Base-by-base conservation (phyloP, 1,284 basidiomycete genomes). In the Puccinia horiana region DNA sequence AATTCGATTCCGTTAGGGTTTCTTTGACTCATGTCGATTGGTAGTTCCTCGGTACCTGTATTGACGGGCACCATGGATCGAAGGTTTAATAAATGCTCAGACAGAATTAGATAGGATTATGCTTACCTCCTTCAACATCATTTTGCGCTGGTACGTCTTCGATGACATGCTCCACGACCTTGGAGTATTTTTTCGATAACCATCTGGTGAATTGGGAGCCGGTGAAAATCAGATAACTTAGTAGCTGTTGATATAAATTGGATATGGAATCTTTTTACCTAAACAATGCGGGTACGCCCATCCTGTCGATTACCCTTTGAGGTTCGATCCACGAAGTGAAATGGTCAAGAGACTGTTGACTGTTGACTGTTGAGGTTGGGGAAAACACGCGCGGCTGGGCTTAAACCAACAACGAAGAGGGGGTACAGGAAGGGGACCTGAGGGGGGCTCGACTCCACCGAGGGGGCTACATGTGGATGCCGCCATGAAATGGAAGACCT, bases 1-100 rank as follows among this genome's bases (percentile, higher is more conserved):
- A 96, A 95, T 88, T 99, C 97, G 83, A 91, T 90, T 18, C 93
- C 94, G 87, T 99, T 99, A n/a, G 97, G 97, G 88, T 99, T 99
- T 47, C 93, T 91, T 35, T 89, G 87, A 56, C 91, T 90, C 84
- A 94, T 96, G 87, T 96, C 92, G 81, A 75, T 56, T 47, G 73
- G 70, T 16, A 73, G 29, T 56, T 82, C 80, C 42, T 82, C 61
- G 20, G 47, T 63, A 14, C 73, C 80, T 82, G 35, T 3, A 35
- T 37, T 32, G 6, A 70, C 35, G 54, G n/a, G 37, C 3, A 75
- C 37, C 29, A n/a, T 47, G 35, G 35, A 32, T 26, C 40, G 35
- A 40, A 2, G 8, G 40, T 54, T n/a, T 23, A 76, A 32, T 37
- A 35, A n/a, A 2, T 16, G 18, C 6, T n/a, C 35, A 16, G 29